Base-by-base conservation (phyloP, 768 basidiomycete genomes). In the Serendipita sp. region DNA sequence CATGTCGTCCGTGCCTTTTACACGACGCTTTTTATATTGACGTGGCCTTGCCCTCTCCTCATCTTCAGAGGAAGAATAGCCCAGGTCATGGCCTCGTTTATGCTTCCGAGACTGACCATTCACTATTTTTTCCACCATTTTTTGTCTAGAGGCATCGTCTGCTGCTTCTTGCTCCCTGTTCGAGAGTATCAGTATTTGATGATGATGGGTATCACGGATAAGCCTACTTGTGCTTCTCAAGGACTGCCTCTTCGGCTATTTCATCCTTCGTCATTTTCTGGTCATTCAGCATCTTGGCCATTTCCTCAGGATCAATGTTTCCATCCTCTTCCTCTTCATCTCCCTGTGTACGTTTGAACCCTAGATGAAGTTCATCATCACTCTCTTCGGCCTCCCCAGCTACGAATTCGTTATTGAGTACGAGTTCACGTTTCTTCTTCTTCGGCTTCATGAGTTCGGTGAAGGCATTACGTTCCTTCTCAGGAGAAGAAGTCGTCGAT, bases 61-160 rank as follows among this genome's bases (percentile, higher is more conserved):
- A 29, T 60, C 55, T 27, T 60, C 55, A 4, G 55, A 60, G 10
- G 55, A 60, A 31, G 27, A 31, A 37, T 60, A 23, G 10, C 34
- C 33, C 27, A 60, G 23, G 55, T 37, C 55, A 31, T 60, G 29
- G 34, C 33, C 55, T 60, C 55, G 18, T 29, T 60, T 60, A 52
- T 52, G 18, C n/a, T 60, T 60, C 4, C 55, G 55, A 23, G 34
- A 36, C n/a, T 60, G 55, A n/a, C 55, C 55, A n/a, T 60, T 60
- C 16, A 36, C 34, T 5, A 37, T 37, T 34, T 33, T 60, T n/a
- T 60, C 55, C 33, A n/a, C 29, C n/a, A 60, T 27, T 31, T 34
- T 23, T 36, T 60, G 55, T 10, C 36, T 27, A n/a, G 18, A 10
- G 23, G 55, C 55, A 36, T 60, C 55, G 34, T 60, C 55, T 29